Conservation (phyloP, 768 basidiomycete genomes). For the Leccinum uliginosum region DNA sequence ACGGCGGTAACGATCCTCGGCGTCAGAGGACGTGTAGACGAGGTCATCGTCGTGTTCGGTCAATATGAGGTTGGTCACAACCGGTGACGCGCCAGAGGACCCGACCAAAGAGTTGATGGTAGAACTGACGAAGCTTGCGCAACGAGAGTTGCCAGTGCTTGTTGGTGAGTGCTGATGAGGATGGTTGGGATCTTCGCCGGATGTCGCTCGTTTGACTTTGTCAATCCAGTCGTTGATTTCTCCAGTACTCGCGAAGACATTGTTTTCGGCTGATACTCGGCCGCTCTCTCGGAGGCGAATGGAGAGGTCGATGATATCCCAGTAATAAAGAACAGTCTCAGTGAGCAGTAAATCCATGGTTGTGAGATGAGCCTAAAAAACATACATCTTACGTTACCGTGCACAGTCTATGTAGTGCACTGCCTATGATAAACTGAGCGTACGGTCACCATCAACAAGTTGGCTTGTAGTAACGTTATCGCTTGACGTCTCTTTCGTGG, state of each 20-base stretch:
- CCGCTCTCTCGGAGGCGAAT: background rate
- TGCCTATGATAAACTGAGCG: too few species aligned
- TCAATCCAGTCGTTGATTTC: background rate
- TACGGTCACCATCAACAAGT: too few species aligned
- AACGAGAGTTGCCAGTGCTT: background rate
- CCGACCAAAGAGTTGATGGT: background rate
- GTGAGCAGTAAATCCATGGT: background rate
- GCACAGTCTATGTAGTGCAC: too few species aligned
- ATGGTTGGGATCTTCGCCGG: background rate
- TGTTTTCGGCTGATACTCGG: background rate
- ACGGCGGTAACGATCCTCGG: background rate
- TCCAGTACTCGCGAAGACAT: background rate
- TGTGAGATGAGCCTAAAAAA: background rate
- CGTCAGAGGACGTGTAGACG: background rate
- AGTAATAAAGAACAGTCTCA: background rate
- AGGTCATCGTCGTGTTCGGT: background rate
- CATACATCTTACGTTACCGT: too few species aligned
- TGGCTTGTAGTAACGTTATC: too few species aligned
- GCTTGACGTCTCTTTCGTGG: too few species aligned
- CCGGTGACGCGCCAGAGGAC: background rate
- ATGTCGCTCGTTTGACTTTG: background rate
- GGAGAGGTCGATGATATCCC: background rate
- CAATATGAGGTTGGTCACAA: background rate
- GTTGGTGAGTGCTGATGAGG: background rate
- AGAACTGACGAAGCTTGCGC: background rate